Base-by-base conservation (phyloP, 23 red algal genomes). In the Gracilaria domingensis region DNA sequence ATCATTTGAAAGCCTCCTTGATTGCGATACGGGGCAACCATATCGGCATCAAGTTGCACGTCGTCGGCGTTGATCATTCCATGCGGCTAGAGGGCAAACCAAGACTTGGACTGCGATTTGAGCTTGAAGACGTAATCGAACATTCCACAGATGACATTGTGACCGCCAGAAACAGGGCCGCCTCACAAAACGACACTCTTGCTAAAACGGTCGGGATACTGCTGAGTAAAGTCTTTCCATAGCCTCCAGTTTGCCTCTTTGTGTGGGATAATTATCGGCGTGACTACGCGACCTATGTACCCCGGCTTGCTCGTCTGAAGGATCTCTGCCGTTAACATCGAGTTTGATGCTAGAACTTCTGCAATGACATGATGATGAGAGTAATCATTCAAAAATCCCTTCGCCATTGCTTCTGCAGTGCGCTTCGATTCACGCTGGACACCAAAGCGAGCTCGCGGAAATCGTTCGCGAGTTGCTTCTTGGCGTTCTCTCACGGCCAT, bases 1-100 rank as follows among this genome's bases (percentile, higher is more conserved):
- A 98, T 88, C 82, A 98, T 85, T 40, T 98, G 96, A 81, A 98
- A 98, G 23, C 96, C 96, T 23, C 96, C 96, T 55, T 98, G 96
- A 57, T 98, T 98, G 25, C 96, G 79, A 44, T 85, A 93, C 51
- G 82, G 75, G 69, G 59, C 77, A 11, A 98, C 64, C 16, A 44
- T 83, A 39, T 95, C 88, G 44, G 78, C 91, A 23, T 78, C 82
- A 29, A n/a, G n/a, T n/a, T n/a, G n/a, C n/a, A n/a, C n/a, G n/a
- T n/a, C n/a, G n/a, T n/a, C n/a, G n/a, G n/a, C 73, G 23, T 95
- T 90, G 59, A 95, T 62, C 38, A 98, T 53, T 26, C 96, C 96
- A 28, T 88, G 84, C 13, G 96, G 93, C 96, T 93, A 47, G 77
- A 78, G 57, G 88, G 75, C 53, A 98, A 98, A 38, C 96, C 96